Evolutionary conservation across 192 early-diverging fungal species (phyloP).

Genomic region (Backusella australiensis): DNA sequence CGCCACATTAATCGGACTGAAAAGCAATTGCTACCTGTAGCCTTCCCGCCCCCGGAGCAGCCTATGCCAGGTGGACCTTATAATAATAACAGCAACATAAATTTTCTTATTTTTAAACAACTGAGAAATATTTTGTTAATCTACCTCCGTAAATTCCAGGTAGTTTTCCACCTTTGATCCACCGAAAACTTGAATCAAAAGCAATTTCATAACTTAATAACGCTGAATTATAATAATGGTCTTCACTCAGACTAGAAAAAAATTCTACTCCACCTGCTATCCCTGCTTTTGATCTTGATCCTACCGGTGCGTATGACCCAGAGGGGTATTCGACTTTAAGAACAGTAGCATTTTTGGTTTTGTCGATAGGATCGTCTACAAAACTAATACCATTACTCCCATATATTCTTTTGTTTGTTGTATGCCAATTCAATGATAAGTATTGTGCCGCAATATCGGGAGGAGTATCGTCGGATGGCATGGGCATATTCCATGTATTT

Average conservation of each 20-base stretch:
- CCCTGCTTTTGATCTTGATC: not conserved
- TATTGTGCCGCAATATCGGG: not conserved
- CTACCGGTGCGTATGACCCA: constrained; percentile 13
- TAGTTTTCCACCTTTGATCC: constrained; percentile 45
- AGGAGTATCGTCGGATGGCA: not conserved
- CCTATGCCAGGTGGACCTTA: constrained; percentile 26
- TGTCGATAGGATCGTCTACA: not conserved
- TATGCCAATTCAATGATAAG: constrained; percentile 6
- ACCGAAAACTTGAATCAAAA: constrained; percentile 41
- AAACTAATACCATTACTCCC: not conserved
- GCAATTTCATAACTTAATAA: constrained; percentile 45
- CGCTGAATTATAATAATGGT: constrained; percentile 33
- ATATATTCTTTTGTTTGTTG: constrained; percentile 1
- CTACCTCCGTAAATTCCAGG: constrained; percentile 46
- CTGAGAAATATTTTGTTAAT: not conserved
- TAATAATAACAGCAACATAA: not conserved
- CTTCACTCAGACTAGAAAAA: constrained; percentile 38
- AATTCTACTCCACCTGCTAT: constrained; percentile 40
- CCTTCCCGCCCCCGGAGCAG: constrained; percentile 44
- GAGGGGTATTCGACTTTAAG: constrained; percentile 3
- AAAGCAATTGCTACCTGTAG: constrained; percentile 40
- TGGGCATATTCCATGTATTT: constrained; percentile 7
- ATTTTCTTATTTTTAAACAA: not conserved
- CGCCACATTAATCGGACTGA: constrained; percentile 51
- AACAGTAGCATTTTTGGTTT: not conserved